Conservation (phyloP, 768 basidiomycete species). For the Vishniacozyma victoriae region DNA sequence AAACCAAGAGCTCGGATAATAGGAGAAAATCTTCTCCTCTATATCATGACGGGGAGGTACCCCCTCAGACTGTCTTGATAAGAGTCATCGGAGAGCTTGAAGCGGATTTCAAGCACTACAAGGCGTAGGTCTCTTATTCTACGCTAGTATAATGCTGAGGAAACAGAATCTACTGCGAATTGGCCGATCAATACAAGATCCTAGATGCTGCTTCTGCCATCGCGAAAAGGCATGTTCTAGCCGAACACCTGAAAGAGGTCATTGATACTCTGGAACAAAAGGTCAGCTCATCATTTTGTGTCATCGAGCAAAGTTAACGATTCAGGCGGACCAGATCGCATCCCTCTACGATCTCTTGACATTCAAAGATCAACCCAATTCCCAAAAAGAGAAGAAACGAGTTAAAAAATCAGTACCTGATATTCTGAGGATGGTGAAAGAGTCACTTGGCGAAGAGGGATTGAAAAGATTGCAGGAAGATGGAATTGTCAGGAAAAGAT, state of each 20-base stretch:
- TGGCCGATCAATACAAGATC: conserved; percentile 85
- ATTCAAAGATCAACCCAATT: conserved; percentile 50
- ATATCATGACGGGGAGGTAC: conserved; percentile 52
- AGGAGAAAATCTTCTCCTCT: no score
- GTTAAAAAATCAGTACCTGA: conserved; percentile 10
- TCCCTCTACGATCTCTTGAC: conserved; percentile 74
- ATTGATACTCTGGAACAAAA: conserved; percentile 88
- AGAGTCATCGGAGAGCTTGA: conserved; percentile 82
- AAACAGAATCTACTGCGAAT: conserved; percentile 74
- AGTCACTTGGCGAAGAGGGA: conserved; percentile 31
- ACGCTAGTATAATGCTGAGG: not conserved
- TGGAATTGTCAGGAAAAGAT: not conserved
- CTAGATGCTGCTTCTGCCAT: conserved; percentile 81
- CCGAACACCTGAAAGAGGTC: conserved; percentile 81
- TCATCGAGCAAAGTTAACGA: not conserved
- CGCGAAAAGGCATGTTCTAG: conserved; percentile 74
- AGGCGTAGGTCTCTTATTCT: conserved; percentile 58
- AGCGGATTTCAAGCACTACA: conserved; percentile 91
- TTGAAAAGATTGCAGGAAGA: conserved; percentile 24
- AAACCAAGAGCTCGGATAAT: not conserved
- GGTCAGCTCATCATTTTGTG: conserved; percentile 51
- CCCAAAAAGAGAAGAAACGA: not conserved
- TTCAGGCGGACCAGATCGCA: conserved; percentile 88
- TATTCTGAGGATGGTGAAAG: conserved; percentile 30
- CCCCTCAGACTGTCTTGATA: conserved; percentile 80